Evolutionary conservation across 768 basidiomycete genomes (phyloP).

Genomic region (Suillus brevipes): DNA sequence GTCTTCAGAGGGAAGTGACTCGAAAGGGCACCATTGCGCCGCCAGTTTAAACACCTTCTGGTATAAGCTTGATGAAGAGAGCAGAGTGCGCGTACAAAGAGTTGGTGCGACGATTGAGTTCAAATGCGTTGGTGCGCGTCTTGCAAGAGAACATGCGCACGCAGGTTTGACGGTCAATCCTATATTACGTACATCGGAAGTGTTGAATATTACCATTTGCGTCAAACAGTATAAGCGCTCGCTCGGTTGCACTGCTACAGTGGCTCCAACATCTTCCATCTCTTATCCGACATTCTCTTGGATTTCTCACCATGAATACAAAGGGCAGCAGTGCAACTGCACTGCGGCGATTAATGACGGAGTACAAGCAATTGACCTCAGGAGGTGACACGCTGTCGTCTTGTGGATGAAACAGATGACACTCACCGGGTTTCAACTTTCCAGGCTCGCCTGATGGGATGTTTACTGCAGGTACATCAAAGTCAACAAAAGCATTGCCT

Average conservation of each 20-base stretch:
- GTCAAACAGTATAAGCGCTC: neutral
- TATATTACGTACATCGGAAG: neutral
- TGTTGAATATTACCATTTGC: neutral
- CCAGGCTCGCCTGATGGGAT: slow-evolving; percentile 88
- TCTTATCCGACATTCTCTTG: neutral
- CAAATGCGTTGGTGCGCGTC: neutral
- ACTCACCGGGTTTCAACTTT: slow-evolving; percentile 4
- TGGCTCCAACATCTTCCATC: neutral
- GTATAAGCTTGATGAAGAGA: neutral
- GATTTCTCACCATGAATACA: slow-evolving; percentile 44
- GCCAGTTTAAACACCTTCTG: neutral
- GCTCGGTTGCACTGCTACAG: no score
- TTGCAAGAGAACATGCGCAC: neutral
- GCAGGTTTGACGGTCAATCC: neutral
- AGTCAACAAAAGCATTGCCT: slow-evolving; percentile 2
- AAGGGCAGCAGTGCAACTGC: slow-evolving; percentile 67
- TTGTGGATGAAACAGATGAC: neutral
- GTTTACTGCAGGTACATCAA: slow-evolving; percentile 79
- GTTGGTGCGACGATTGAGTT: neutral
- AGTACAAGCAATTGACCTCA: slow-evolving; percentile 84
- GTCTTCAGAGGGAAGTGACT: neutral
- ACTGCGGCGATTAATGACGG: slow-evolving; percentile 85
- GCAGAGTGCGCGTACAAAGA: neutral
- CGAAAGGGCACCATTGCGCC: neutral
- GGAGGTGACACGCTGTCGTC: slow-evolving; percentile 49